Base-by-base conservation (phyloP, 495 filamentous ascomycete species). In the Chaetomidium leptoderma region DNA sequence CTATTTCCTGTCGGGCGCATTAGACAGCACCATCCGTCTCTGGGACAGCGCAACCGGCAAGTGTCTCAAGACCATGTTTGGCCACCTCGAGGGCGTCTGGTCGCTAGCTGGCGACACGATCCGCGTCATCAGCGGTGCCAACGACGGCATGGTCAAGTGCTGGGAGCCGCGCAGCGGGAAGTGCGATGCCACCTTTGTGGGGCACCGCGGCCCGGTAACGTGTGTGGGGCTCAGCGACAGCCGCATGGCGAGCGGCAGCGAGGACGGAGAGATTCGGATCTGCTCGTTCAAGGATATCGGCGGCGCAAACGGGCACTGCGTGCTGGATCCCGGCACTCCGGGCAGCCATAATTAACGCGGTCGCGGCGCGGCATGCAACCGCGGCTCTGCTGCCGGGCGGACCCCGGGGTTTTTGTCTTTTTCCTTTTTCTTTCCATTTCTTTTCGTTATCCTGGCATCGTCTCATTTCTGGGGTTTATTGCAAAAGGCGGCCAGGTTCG, bases 11-110 rank as follows among this genome's bases (percentile, higher is more conserved):
- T 97, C 91, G 2, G 91, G 88, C 58, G 89, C 88, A 6, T 81
- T 99, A 21, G 93, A 99, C 68, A 84, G 82, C 39, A 96, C 90
- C 7, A 90, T 99, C 58, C 87, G 93, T 13, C 79, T 97, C 29
- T 99, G 93, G 93, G 90, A 97, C 69, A 86, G 91, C 9, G 81
- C 82, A 40, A 90, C 85, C 6, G 91, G 88, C 44, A 77, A 79
- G 60, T 95, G 90, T 65, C 74, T 95, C 10, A 89, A 89, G 51
- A 97, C 90, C 4, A 92, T 96, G 73, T 99, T 97, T 59, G 93
- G 93, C 0, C 93, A 99, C 62, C 76, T 99, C 23, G 93, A 97
- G 69, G 93, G 93, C 24, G 86, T 99, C 23, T 99, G 93, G 93
- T 87, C 89, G 10, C 80, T 99, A 6, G 92, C 89, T 2, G 95